A percentile compares a stretch with the other conserved stretches of the same genome.
phyloP scores from a whole-genome alignment of 805 yeast genomes.

The Schwanniomyces yamadae region DNA sequence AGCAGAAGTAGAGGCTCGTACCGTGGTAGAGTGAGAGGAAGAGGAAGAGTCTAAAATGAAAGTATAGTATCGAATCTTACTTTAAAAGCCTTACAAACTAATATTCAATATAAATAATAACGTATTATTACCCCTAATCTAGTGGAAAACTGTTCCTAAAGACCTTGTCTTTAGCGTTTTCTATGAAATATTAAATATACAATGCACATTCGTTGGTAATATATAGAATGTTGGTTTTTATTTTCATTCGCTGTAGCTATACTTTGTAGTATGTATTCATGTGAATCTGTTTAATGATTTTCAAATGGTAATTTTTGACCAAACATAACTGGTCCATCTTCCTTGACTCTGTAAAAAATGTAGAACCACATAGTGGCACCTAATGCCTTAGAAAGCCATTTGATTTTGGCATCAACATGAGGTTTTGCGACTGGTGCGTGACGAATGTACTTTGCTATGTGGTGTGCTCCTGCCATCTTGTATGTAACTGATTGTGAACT shows the following conservation, averaged over 20 bases:
- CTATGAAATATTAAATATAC: conserved; percentile 2
- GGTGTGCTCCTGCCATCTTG: conserved; percentile 42
- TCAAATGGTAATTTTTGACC: conserved; percentile 43
- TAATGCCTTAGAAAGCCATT: conserved; percentile 60
- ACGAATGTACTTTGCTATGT: conserved; percentile 40
- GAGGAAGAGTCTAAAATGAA: conserved; percentile 6
- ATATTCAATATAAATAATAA: neutral
- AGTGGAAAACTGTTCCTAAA: conserved; percentile 1
- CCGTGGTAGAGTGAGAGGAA: conserved; percentile 12
- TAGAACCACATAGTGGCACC: conserved; percentile 92
- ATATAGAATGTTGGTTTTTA: neutral
- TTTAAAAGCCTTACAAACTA: too few species aligned
- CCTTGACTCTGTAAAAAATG: conserved; percentile 76
- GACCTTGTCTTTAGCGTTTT: conserved; percentile 2
- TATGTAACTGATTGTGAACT: neutral
- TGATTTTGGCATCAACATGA: conserved; percentile 56
- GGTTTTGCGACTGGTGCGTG: conserved; percentile 69
- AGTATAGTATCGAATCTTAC: too few species aligned
- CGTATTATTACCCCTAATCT: conserved; percentile 1
- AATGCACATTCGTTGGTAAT: conserved; percentile 1
- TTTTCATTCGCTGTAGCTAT: neutral
- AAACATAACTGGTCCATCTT: conserved; percentile 64
- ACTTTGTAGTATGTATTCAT: neutral
- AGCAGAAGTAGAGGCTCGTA: conserved; percentile 8
- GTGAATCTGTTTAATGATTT: conserved; percentile 23